A percentile compares a stretch with the other conserved stretches of the same genome.
These are phyloP conservation scores for Cyanodermella asteris DNA, from an alignment of 2,329 filamentous ascomycete genomes.

Conservation along the genomic window DNA sequence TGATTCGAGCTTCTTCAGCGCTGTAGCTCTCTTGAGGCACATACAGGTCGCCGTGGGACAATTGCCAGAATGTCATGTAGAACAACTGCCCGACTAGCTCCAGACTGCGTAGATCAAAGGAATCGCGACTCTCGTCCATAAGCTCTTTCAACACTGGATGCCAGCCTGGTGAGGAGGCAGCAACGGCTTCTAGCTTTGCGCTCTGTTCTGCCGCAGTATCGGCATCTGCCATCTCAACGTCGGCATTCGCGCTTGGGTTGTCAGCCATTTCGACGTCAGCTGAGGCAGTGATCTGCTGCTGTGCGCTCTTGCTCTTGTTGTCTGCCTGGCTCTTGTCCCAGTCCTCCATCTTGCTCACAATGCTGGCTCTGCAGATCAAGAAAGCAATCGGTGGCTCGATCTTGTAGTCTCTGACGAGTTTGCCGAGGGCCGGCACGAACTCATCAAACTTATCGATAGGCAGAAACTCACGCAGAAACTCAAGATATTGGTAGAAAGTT, in stretches of 20 bases:
- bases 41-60: conserved; percentile 61
- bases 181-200: conserved; percentile 5
- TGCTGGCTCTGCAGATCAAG: conserved; percentile 53
- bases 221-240: conserved; percentile 20
- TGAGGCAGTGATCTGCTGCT: conserved; percentile 9
- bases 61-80: conserved; percentile 80
- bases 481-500: conserved; percentile 69
- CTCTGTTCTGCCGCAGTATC: conserved; percentile 8
- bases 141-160: conserved; percentile 54
- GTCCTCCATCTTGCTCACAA: conserved; percentile 40
- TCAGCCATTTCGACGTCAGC: conserved; percentile 3
- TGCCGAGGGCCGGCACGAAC: conserved; percentile 51
- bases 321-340: conserved; percentile 14
- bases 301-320: conserved; percentile 6
- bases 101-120: conserved; percentile 42
- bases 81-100: conserved; percentile 55
- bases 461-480: conserved; percentile 65
- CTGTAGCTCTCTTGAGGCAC: conserved; percentile 60
- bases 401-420: conserved; percentile 56
- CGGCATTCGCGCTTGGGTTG: conserved; percentile 10
- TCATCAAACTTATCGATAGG: conserved; percentile 54
- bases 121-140: conserved; percentile 42
- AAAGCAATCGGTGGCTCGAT: conserved; percentile 67
- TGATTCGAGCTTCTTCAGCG: conserved; percentile 46
- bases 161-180: conserved; percentile 17